These are phyloP conservation scores for Kokia cookei DNA, from an alignment of 441 rosid species.

Conservation along the genomic window DNA sequence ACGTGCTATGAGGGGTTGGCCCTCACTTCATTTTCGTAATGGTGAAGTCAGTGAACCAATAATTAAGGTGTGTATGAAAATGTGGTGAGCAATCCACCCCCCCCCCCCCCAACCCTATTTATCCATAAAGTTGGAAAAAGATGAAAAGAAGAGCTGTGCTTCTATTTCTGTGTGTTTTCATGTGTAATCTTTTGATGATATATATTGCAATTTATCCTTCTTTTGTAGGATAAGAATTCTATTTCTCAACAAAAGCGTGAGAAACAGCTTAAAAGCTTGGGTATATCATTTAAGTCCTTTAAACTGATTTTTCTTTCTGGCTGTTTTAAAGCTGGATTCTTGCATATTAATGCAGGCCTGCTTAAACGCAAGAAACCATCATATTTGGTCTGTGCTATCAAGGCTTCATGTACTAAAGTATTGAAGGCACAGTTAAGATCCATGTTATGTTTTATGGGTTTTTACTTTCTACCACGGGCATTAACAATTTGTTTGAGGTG, in stretches of 20 bases:
- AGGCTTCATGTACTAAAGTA: conserved; percentile 29
- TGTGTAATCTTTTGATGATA: neutral
- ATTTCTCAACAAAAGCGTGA: conserved; percentile 46
- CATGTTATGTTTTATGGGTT: neutral
- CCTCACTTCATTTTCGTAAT: conserved; percentile 47
- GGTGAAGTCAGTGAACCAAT: conserved; percentile 57
- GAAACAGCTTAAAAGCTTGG: conserved; percentile 46
- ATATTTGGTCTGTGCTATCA: conserved; percentile 38
- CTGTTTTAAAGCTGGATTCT: conserved; percentile 12
- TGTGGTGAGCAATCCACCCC: neutral
- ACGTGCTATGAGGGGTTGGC: conserved; percentile 84
- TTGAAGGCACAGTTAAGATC: conserved; percentile 49
- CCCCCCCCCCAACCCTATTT: neutral
- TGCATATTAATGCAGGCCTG: conserved; percentile 31
- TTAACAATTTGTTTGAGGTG: neutral
- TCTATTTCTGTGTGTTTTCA: conserved; percentile 2
- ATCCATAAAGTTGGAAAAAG: neutral
- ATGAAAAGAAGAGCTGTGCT: neutral
- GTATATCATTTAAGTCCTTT: conserved; percentile 33
- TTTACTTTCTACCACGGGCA: neutral
- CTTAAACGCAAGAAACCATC: conserved; percentile 55
- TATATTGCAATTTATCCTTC: neutral
- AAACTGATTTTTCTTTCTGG: conserved; percentile 8
- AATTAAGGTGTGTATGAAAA: conserved; percentile 36
- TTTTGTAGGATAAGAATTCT: conserved; percentile 50